Base-by-base conservation (phyloP, 2,329 filamentous ascomycete species). In the Penicillium sp. region DNA sequence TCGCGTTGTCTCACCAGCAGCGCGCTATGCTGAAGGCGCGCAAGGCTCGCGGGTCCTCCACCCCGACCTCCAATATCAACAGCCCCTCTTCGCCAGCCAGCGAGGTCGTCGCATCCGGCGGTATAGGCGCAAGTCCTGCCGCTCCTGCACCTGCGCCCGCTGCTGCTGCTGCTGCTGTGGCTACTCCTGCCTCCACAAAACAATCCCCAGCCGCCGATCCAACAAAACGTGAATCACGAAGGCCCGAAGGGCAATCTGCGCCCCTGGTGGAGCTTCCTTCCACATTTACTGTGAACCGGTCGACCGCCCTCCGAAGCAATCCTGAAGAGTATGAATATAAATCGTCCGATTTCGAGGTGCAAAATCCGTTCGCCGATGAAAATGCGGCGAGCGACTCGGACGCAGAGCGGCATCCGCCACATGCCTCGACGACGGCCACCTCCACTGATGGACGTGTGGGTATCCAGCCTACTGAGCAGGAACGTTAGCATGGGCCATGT, bases 1-100 rank as follows among this genome's bases (percentile, higher is more conserved):
- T 91, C 49, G 89, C 93, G 0, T 83, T 94, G 44, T 95, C 88
- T 66, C 89, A 92, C 73, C 92, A 97, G 76, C 92, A 96, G 77
- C 88, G 93, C 58, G 90, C 92, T 10, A 81, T 96, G 44, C 80
- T 89, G 7, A 80, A 84, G 63, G 87, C 86, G 9, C 81, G 87
- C 50, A 82, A 84, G 58, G 65, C 69, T 4, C 60, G 65, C 10
- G 70, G 70, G 9, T 66, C 65, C 26, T 57, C 67, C 1, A 70
- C 54, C 19, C 69, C 67, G 2, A 58, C 44, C 10, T 61, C 62
- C 22, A 59, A 58, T 42, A 15, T 60, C 17, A 64, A 57, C 19
- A 68, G 61, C 35, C 64, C 70, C 19, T 67, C 69, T 19, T 65
- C 72, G 1, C 58, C 65, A 3, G 61, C 62, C 28, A 65, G 64